A percentile compares a stretch with the other conserved stretches of the same genome.
Conservation (phyloP, 2,329 filamentous ascomycete genomes). For the Nigrospora oryzae region DNA sequence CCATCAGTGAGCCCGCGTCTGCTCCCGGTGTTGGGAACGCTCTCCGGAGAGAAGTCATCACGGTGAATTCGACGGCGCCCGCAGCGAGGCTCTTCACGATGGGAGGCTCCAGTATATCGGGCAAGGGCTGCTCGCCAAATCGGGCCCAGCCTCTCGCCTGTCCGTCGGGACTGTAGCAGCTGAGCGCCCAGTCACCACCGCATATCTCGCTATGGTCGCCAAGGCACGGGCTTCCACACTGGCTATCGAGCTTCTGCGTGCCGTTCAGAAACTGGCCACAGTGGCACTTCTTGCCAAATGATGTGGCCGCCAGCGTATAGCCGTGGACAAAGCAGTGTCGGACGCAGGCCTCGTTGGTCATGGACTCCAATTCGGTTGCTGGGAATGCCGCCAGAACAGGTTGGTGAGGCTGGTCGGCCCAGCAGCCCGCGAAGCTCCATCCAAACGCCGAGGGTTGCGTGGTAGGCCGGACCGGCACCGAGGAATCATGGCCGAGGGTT, state of each 20-base stretch:
- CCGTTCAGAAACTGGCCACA: constrained; percentile 32
- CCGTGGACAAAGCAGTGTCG: constrained; percentile 36
- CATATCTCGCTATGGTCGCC: constrained; percentile 39
- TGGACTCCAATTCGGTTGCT: constrained; percentile 5
- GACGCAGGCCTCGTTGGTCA: constrained; percentile 29
- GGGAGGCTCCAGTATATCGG: constrained; percentile 5
- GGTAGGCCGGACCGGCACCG: background rate
- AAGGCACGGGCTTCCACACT: constrained; percentile 40
- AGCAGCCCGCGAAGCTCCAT: constrained; percentile 22
- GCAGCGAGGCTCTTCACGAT: background rate
- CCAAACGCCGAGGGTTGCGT: background rate
- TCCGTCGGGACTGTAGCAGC: constrained; percentile 32
- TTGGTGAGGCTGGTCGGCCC: constrained; percentile 15
- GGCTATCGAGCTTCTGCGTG: constrained; percentile 28
- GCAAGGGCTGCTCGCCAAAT: constrained; percentile 15
- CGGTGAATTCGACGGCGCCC: background rate
- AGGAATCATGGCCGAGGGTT: constrained; percentile 8
- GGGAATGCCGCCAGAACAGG: constrained; percentile 11
- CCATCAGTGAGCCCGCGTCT: background rate
- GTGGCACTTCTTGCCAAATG: constrained; percentile 38
- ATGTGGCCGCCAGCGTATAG: constrained; percentile 37
- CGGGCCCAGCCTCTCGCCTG: constrained; percentile 22
- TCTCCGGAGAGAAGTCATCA: background rate
- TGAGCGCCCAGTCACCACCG: constrained; percentile 38
- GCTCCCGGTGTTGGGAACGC: background rate